These are phyloP conservation scores for Syzygium syzygioides DNA, from an alignment of 441 rosid genomes.

Conservation along the genomic window DNA sequence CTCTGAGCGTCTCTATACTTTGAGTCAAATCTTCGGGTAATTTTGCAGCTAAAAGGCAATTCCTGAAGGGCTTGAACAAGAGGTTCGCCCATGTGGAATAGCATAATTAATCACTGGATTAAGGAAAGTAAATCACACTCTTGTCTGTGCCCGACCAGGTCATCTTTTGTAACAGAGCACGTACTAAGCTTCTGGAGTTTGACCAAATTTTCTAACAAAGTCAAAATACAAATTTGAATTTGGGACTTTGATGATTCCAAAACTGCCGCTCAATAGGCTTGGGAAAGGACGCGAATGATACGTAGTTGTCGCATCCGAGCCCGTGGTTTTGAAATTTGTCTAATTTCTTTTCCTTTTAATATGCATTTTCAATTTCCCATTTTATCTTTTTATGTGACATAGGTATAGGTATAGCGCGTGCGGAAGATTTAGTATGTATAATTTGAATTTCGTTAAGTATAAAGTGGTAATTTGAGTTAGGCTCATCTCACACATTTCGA, in stretches of 20 bases:
- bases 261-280: background rate
- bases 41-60: too few relatives aligned
- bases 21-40: too few relatives aligned
- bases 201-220: background rate
- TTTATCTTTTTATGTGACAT: too few relatives aligned
- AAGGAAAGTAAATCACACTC: too few relatives aligned
- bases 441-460: background rate
- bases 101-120: too few relatives aligned
- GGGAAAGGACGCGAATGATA: background rate
- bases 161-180: too few relatives aligned
- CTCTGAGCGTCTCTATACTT: too few relatives aligned
- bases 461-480: background rate
- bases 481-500: background rate
- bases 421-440: background rate
- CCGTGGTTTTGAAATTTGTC: background rate
- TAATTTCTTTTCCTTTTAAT: background rate
- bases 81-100: too few relatives aligned
- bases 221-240: background rate
- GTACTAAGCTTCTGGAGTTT: too few relatives aligned
- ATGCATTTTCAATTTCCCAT: background rate
- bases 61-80: too few relatives aligned
- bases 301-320: background rate
- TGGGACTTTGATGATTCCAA: accelerated
- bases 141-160: too few relatives aligned
- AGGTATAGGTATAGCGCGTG: background rate